Conservation (phyloP, 1,284 basidiomycete species). For the Ustilago trichophora region DNA sequence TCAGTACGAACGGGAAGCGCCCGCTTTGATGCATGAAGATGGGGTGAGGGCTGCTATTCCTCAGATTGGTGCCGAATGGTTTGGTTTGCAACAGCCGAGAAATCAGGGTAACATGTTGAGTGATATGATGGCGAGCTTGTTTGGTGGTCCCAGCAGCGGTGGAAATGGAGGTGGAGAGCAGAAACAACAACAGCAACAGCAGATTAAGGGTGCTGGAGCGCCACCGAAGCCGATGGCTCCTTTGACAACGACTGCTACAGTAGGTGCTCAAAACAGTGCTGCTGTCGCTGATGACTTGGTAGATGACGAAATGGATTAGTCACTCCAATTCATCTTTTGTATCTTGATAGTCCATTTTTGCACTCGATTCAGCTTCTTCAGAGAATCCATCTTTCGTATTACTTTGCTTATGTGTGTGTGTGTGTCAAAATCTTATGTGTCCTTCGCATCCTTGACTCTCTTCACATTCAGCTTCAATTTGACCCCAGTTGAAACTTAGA, state of each 20-base stretch:
- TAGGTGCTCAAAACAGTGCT: no score
- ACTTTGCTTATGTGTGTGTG: no score
- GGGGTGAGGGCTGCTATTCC: conserved; percentile 30
- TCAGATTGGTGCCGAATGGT: conserved; percentile 37
- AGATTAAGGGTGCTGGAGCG: conserved; percentile 14
- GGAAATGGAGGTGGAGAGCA: conserved; percentile 8
- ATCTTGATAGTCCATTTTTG: no score
- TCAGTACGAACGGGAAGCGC: conserved; percentile 53
- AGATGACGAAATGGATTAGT: conserved; percentile 48
- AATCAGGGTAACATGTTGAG: conserved; percentile 44
- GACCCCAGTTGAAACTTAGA: no score
- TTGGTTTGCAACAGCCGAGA: conserved; percentile 40
- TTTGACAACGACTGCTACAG: neutral
- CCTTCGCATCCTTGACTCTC: no score
- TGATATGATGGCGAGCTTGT: conserved; percentile 57
- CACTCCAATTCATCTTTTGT: no score
- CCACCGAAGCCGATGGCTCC: conserved; percentile 7
- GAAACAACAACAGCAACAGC: neutral
- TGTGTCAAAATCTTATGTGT: no score
- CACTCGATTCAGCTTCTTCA: no score
- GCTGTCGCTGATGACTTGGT: conserved; percentile 37
- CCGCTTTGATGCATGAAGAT: conserved; percentile 37
- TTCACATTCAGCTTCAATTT: no score
- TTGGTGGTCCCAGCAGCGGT: conserved; percentile 16
- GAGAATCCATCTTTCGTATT: no score